These are phyloP conservation scores for Phytophthora chlamydospora DNA, from an alignment of 352 stramenopile genomes.

Conservation along the genomic window DNA sequence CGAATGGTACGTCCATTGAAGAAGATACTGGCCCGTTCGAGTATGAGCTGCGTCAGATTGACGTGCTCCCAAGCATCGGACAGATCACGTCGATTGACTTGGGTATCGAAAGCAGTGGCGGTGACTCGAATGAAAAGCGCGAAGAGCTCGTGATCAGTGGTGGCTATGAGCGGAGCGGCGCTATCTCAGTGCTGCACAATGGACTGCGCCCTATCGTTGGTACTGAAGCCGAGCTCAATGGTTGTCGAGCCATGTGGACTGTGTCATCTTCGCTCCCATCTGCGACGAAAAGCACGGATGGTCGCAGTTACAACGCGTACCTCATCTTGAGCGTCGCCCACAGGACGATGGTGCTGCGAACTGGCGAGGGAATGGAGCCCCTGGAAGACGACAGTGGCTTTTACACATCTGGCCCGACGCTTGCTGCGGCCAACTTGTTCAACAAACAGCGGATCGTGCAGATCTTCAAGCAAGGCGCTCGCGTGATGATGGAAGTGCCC, in stretches of 20 bases:
- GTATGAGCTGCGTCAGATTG: slow-evolving; percentile 68
- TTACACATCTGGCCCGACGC: slow-evolving; percentile 80
- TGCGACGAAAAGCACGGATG: slow-evolving; percentile 53
- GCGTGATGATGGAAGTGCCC: slow-evolving; percentile 80
- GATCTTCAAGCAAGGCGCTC: slow-evolving; percentile 84
- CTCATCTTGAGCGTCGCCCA: slow-evolving; percentile 84
- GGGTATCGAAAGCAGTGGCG: slow-evolving; percentile 68
- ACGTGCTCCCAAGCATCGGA: slow-evolving; percentile 73
- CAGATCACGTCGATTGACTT: slow-evolving; percentile 88
- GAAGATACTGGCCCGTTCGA: slow-evolving; percentile 35
- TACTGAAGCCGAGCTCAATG: slow-evolving; percentile 80
- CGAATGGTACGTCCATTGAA: slow-evolving; percentile 7
- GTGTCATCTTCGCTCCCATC: slow-evolving; percentile 71
- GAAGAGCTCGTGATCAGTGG: slow-evolving; percentile 85
- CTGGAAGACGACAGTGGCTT: slow-evolving; percentile 86
- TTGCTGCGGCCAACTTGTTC: slow-evolving; percentile 83
- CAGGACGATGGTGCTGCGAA: slow-evolving; percentile 85
- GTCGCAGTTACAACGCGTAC: slow-evolving; percentile 74
- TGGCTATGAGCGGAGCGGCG: slow-evolving; percentile 61
- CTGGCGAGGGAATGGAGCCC: slow-evolving; percentile 84
- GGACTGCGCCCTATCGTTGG: slow-evolving; percentile 84
- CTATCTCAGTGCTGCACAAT: slow-evolving; percentile 81
- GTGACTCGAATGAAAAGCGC: slow-evolving; percentile 74
- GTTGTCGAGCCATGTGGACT: slow-evolving; percentile 88
- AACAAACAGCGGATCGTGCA: slow-evolving; percentile 85